A percentile compares a stretch with the other conserved stretches of the same genome.
phyloP scores from a whole-genome alignment of 257 asterid genomes.

The Cynanchum wilfordii region DNA sequence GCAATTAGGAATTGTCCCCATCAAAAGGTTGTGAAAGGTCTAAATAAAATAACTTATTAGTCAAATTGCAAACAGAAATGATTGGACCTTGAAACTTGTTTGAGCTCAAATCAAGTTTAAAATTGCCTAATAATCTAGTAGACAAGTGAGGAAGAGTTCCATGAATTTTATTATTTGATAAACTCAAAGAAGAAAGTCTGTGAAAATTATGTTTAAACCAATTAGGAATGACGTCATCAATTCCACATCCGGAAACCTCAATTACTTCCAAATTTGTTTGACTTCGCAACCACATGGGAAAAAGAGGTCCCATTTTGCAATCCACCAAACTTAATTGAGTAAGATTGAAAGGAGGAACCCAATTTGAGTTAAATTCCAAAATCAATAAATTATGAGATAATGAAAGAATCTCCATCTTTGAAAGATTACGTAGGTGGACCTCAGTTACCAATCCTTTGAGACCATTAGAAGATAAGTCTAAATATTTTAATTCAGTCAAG shows the following conservation, averaged over 20 bases:
- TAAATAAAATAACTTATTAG: not conserved
- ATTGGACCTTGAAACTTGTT: slow-evolving; percentile 29
- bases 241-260: too few relatives aligned
- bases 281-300: too few relatives aligned
- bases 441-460: not conserved
- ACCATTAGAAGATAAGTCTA: not conserved
- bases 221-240: slow-evolving; percentile 13
- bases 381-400: too few relatives aligned
- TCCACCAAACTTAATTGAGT: too few relatives aligned
- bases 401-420: not conserved
- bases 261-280: too few relatives aligned
- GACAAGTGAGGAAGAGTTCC: slow-evolving; percentile 20
- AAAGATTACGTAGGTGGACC: not conserved
- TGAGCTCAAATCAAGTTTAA: slow-evolving; percentile 5
- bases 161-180: slow-evolving; percentile 29
- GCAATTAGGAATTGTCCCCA: slow-evolving; percentile 24
- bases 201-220: slow-evolving; percentile 22
- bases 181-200: slow-evolving; percentile 4
- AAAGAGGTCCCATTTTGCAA: too few relatives aligned
- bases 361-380: too few relatives aligned
- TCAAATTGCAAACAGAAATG: slow-evolving; percentile 12
- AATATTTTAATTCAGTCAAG: not conserved
- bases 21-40: slow-evolving; percentile 24
- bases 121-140: not conserved
- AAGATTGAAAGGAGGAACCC: too few relatives aligned